These are phyloP conservation scores for Vanrija sp. DNA, from an alignment of 1,284 basidiomycete genomes.

Conservation along the genomic window DNA sequence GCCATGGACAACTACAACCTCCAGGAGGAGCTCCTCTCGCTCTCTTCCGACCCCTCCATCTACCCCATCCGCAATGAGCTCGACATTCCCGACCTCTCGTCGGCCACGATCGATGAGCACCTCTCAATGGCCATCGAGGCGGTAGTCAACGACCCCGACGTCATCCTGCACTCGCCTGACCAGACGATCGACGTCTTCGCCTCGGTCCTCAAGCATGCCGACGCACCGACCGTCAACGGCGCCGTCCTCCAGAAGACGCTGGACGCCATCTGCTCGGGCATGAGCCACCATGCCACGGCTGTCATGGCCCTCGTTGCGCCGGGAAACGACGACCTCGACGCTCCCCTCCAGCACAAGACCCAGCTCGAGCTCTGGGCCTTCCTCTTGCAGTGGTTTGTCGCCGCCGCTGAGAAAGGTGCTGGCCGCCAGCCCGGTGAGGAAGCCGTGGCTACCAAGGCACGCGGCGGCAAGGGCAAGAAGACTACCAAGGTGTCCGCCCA, in stretches of 20 bases:
- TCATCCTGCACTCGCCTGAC: constrained; percentile 56
- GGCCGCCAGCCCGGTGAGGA: constrained; percentile 37
- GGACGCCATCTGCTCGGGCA: constrained; percentile 34
- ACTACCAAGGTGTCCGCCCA: constrained; percentile 36
- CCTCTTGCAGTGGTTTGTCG: constrained; percentile 77
- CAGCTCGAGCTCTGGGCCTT: constrained; percentile 86
- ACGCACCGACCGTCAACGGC: constrained; percentile 31
- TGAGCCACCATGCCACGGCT: constrained; percentile 33
- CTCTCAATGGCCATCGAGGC: constrained; percentile 61
- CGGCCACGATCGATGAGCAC: constrained; percentile 47
- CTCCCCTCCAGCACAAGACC: constrained; percentile 62
- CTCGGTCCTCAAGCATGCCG: constrained; percentile 58
- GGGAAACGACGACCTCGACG: constrained; percentile 60
- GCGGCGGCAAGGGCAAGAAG: constrained; percentile 54
- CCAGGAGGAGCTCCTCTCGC: constrained; percentile 65
- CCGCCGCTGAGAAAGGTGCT: constrained; percentile 68
- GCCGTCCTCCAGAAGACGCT: constrained; percentile 38
- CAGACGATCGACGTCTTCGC: constrained; percentile 73
- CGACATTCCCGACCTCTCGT: constrained; percentile 56
- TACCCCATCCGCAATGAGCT: constrained; percentile 64
- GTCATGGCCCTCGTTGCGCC: constrained; percentile 26
- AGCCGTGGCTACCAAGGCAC: constrained; percentile 5
- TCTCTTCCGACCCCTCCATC: constrained; percentile 55
- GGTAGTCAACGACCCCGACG: constrained; percentile 66
- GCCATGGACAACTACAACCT: constrained; percentile 59